phyloP scores from a whole-genome alignment of 306 rosid genomes.

The Prunus mume region DNA sequence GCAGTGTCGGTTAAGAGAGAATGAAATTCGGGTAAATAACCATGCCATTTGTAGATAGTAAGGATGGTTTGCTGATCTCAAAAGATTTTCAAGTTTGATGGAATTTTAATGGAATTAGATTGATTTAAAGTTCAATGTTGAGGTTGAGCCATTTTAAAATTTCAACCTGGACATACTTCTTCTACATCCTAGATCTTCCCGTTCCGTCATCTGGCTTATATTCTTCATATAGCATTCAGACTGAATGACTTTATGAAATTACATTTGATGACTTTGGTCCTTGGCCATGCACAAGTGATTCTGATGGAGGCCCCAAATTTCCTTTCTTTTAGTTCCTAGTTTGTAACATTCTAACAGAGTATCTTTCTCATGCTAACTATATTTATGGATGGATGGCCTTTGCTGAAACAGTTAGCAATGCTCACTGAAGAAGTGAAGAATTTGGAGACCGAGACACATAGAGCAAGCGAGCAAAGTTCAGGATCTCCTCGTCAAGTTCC shows the following conservation, averaged over 20 bases:
- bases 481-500: constrained; percentile 63
- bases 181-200: too few relatives aligned
- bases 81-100: constrained; percentile 4
- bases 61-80: constrained; percentile 5
- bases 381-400: constrained; percentile 16
- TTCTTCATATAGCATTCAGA: too few relatives aligned
- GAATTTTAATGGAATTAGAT: neutral
- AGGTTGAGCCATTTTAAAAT: neutral
- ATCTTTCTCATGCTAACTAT: constrained; percentile 3
- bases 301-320: neutral
- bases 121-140: constrained; percentile 6
- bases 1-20: constrained; percentile 85
- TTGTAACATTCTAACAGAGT: neutral
- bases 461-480: constrained; percentile 47
- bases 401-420: constrained; percentile 49
- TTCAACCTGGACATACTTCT: neutral
- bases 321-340: neutral
- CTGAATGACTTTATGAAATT: too few relatives aligned
- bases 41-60: constrained; percentile 20
- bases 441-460: constrained; percentile 55
- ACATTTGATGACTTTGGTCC: neutral
- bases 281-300: neutral
- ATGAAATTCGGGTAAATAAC: constrained; percentile 76
- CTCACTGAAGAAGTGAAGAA: constrained; percentile 64
- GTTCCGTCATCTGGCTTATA: too few relatives aligned